Percentiles rank a stretch among this genome's conserved stretches.
phyloP scores from a whole-genome alignment of 1,284 basidiomycete species.

The Malassezia globosa region DNA sequence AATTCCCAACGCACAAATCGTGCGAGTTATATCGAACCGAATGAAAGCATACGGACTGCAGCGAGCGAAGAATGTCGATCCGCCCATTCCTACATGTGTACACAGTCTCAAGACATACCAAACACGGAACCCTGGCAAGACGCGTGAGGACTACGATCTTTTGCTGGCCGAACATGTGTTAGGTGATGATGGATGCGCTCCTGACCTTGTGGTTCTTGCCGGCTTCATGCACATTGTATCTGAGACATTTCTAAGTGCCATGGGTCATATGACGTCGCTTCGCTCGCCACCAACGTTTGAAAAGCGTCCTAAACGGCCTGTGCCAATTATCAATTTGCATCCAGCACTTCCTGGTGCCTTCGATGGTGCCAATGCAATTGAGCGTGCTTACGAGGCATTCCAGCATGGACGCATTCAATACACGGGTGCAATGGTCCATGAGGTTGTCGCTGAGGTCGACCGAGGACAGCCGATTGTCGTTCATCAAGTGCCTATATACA shows the following conservation, averaged over 20 bases:
- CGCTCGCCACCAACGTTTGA: conserved; percentile 20
- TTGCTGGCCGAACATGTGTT: conserved; percentile 68
- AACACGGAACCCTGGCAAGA: conserved; percentile 57
- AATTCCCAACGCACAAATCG: conserved; percentile 56
- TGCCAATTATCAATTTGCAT: conserved; percentile 90
- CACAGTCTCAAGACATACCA: conserved; percentile 78
- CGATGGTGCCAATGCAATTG: conserved; percentile 81
- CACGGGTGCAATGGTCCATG: conserved; percentile 87
- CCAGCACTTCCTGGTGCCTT: conserved; percentile 89
- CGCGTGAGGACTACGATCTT: conserved; percentile 72
- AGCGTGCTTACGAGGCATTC: conserved; percentile 78
- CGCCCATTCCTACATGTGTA: conserved; percentile 64
- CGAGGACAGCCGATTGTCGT: conserved; percentile 76
- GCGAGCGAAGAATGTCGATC: conserved; percentile 63
- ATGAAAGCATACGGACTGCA: conserved; percentile 80
- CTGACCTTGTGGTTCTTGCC: conserved; percentile 80
- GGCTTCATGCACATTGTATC: conserved; percentile 93
- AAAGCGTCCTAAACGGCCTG: conserved; percentile 47
- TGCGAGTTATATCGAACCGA: conserved; percentile 78
- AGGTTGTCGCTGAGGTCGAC: conserved; percentile 86
- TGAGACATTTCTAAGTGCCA: conserved; percentile 50
- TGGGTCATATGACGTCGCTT: conserved; percentile 31
- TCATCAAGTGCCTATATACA: conserved; percentile 61
- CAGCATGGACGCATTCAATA: conserved; percentile 53
- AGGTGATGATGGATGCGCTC: conserved; percentile 46